Evolutionary conservation across 345 rosid genomes (phyloP), one percentile per base, ranked within the genome.

Genomic region (Linum usitatissimum): DNA sequence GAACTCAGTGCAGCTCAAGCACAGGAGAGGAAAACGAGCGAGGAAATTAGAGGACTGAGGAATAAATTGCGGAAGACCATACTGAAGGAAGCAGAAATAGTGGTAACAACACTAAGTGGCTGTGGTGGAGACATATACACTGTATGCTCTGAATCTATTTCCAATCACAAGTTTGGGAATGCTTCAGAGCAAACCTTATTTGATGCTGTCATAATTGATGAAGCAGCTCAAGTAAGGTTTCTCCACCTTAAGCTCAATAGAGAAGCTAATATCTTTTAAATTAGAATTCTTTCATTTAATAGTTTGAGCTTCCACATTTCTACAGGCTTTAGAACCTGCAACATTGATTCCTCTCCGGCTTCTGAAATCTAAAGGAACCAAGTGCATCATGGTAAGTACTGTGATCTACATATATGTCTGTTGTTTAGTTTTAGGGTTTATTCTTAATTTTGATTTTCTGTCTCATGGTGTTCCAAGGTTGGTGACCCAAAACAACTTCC

Each of bases 401-500:
- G 12, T 61, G 65, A 53, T 39, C 57, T 55, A 12, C 36, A 12
- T 30, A 34, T 62, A 61, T 30, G 6, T 49, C 57, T 20, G 23
- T 19, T 36, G 12, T 59, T 53, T 0, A 49, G 14, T 28, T 19
- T 31, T 9, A 18, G 36, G 15, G 53, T 61, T 55, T 51, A 62
- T 36, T 49, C 64, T 71, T 68, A 57, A 64, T 58, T 30, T 14
- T 21, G 30, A 21, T 15, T 64, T 66, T 18, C 68, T 66, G 59
- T 67, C 59, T 4, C 66, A 4, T 34, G 38, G 38, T 34, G 8
- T 34, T 7, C 38, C 38, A 1, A 92, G 99, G 98, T 89, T 75
- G 98, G 98, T 58, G 98, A 92, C 73, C 97, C 98, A 53, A 92
- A 87, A 78, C 97, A 92, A 72, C 98, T 92, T 70, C 98, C 99